Evolutionary conservation across 441 rosid species (phyloP), one percentile per base, ranked within the genome.

Genomic region (Mallotus repandus): DNA sequence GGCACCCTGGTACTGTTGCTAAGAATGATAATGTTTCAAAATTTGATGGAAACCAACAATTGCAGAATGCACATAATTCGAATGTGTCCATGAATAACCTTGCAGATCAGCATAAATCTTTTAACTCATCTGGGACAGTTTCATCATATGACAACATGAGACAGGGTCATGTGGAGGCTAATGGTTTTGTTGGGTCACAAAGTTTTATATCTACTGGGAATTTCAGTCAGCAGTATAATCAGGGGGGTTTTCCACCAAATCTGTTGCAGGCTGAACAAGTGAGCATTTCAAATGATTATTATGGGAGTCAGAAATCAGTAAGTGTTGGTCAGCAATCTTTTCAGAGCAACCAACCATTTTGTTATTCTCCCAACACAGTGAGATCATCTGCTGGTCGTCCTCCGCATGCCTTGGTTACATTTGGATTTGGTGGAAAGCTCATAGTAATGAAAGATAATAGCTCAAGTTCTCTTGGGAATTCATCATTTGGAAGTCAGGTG

Each of bases 391-490:
- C 91, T 80, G 96, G 97, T 57, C 98, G 99, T 77, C 99, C 98
- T 75, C 87, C 97, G 52, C 98, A 94, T 86, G 91, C 96, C 25
- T 83, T 94, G 80, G 91, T 92, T 78, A 79, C 84, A 71, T 94
- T 96, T 84, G 99, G 98, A 54, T 96, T 96, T 86, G 98, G 99
- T 56, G 99, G 99, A 65, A 96, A 91, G 80, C 88, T 96, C 68
- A 68, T 94, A 72, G 87, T 96, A 25, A 88, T 92, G 92, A 94
- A 86, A 84, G 89, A 86, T 80, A 43, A 53, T 61, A 78, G 63
- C 74, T 82, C 87, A 69, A 82, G 65, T 72, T 82, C 88, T 72
- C 76, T 79, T 19, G 90, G 80, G 66, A 86, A 77, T 69, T 77
- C 89, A 69, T 82, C 97, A 68, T 86, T 85, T 80, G 90, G 88